Conservation (phyloP, 2,329 filamentous ascomycete genomes). For the Tolypocladium ovalisporum region DNA sequence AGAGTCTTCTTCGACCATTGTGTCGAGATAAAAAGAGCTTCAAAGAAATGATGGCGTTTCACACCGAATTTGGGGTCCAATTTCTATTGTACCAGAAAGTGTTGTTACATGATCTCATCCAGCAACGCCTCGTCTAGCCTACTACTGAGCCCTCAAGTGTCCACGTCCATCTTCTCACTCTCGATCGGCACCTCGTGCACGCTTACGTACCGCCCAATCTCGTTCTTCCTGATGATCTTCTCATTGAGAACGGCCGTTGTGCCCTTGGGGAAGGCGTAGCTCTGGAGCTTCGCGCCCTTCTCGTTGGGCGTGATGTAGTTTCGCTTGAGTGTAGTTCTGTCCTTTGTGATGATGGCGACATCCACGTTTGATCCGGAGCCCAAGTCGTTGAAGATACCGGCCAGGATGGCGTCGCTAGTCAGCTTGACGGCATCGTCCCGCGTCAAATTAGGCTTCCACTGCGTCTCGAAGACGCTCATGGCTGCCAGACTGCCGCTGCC, state of each 20-base stretch:
- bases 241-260: conserved; percentile 96
- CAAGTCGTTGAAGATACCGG: conserved; percentile 98
- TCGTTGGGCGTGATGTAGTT: conserved; percentile 92
- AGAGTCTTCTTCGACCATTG: neutral
- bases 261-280: conserved; percentile 80
- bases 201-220: conserved; percentile 88
- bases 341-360: conserved; percentile 85
- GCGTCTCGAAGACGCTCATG: conserved; percentile 96
- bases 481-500: conserved; percentile 90
- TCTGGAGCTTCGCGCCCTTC: conserved; percentile 81
- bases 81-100: neutral
- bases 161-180: conserved; percentile 59
- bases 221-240: conserved; percentile 88
- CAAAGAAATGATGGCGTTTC: neutral
- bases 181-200: conserved; percentile 74
- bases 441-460: conserved; percentile 73
- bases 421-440: conserved; percentile 75
- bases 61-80: conserved; percentile 1
- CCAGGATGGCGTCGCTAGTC: conserved; percentile 77
- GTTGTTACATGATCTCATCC: conserved; percentile 1
- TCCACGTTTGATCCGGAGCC: conserved; percentile 97
- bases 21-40: neutral
- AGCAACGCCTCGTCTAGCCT: neutral
- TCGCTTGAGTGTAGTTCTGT: conserved; percentile 87
- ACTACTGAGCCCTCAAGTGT: conserved; percentile 32